Conservation (phyloP, 176 grass and related monocot genomes). For the Poa pratensis region DNA sequence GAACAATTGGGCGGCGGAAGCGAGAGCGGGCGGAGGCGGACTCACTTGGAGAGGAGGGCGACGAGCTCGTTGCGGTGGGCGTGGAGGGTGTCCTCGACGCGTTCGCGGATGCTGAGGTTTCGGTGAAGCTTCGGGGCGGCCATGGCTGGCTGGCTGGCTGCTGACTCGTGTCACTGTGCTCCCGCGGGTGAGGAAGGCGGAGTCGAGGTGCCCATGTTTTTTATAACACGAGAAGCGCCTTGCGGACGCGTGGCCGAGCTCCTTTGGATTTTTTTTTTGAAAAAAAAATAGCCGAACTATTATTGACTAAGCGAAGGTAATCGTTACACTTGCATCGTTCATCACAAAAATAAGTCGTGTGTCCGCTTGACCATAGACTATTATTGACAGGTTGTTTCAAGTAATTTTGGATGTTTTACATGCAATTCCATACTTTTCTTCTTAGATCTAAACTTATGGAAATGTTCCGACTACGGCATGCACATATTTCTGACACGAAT, state of each 20-base stretch:
- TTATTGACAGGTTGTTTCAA: too few relatives aligned
- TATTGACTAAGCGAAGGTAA: too few relatives aligned
- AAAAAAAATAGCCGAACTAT: too few relatives aligned
- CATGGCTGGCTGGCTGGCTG: constrained; percentile 52
- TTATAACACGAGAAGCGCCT: constrained; percentile 5
- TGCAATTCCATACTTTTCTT: too few relatives aligned
- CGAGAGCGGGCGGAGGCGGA: background rate
- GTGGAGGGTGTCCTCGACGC: constrained; percentile 83
- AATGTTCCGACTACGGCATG: too few relatives aligned
- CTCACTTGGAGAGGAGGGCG: constrained; percentile 81
- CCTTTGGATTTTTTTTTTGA: background rate
- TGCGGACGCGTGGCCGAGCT: constrained; percentile 31
- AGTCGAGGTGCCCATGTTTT: constrained; percentile 11
- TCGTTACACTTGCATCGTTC: too few relatives aligned
- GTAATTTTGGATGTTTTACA: too few relatives aligned
- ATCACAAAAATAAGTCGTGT: too few relatives aligned
- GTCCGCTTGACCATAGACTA: too few relatives aligned
- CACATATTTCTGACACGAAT: too few relatives aligned
- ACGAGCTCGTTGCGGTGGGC: constrained; percentile 96
- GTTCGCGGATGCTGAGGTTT: constrained; percentile 70
- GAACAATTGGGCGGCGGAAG: background rate
- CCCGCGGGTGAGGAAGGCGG: background rate
- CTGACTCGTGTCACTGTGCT: background rate
- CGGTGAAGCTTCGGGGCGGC: constrained; percentile 61
- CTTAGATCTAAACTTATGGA: too few relatives aligned